Evolutionary conservation across 257 asterid species (phyloP), one percentile per base, ranked within the genome.

Genomic region (Penstemon newberryi): DNA sequence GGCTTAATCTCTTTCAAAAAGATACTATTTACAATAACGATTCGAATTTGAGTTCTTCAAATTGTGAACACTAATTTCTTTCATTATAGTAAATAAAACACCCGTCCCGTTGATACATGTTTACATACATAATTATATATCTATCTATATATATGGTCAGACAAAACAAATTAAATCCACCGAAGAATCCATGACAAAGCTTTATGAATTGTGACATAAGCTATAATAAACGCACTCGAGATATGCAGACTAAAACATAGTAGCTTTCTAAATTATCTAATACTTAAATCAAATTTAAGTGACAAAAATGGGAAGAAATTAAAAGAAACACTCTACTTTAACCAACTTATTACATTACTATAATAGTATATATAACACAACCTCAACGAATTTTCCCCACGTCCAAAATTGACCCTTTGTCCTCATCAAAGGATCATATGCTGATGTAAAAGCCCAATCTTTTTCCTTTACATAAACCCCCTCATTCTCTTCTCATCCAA

Each of bases 331-430:
- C 40, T 74, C 63, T 79, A 73, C 83, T 83, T 86, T 86, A 84
- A 80, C 93, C n/a, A 86, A 80, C 89, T 62, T 74, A 42, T 43
- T 66, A 42, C 73, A 77, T 57, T 72, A 78, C 40, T 63, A 10
- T 44, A 67, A 18, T 52, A 44, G 19, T 25, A 62, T 56, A 43
- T 45, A 37, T 43, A 13, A 7, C 10, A 19, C 41, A 18, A 6
- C 7, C 12, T 7, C 25, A 18, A 53, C 33, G 72, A 69, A 50
- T 36, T 71, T 80, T 71, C 74, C 5, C 70, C 76, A 60, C 78
- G 46, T 58, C 74, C 80, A 39, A 13, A 53, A 33, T 57, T 76
- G 95, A 57, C 95, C 87, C 92, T 85, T 83, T 80, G 80, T 69
- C 63, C 58, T 68, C 82, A 18, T 80, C 87, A 88, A 86, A 45